Base-by-base conservation (phyloP, 2,329 filamentous ascomycete species). In the Alternaria triticina region DNA sequence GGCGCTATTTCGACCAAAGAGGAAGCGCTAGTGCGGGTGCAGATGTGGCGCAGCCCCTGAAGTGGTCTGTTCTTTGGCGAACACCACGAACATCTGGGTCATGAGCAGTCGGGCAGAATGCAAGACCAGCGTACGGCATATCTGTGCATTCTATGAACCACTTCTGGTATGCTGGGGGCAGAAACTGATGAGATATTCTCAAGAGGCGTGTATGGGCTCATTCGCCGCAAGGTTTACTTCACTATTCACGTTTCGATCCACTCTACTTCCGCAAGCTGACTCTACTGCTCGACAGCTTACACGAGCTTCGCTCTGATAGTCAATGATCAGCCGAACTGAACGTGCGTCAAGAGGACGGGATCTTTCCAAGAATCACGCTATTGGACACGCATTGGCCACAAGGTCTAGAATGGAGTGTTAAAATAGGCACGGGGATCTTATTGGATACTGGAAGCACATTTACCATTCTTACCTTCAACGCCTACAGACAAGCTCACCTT, bases 21-120 rank as follows among this genome's bases (percentile, higher is more conserved):
- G 54, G 36, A 36, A n/a, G 46, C 59, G 46, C 59, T 61, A 61
- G 27, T 43, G n/a, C 54, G 33, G n/a, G 36, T 20, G 20, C 28
- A 33, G 52, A 47, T 49, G 59, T 63, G 64, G 64, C 61, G 64
- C 60, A 64, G 50, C 54, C 54, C 56, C 54, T 59, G 45, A 55
- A 23, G n/a, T 56, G 56, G 56, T 55, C 60, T 54, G 49, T 64
- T 13, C 52, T 61, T 63, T 64, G 60, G 64, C 64, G 64, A 66
- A 54, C 44, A 57, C 36, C 47, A 56, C 62, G 46, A 30, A 52
- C 30, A n/a, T 25, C 2, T 40, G 36, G 36, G 36, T 40, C 45
- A 43, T 33, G 30, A 51, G 23, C 28, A 30, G 17, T 28, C 28
- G 30, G 17, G 5, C 49, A 51, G 17, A 17, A 17, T 15, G 17